Evolutionary conservation across 1,284 basidiomycete species (phyloP), one percentile per base, ranked within the genome.

Genomic region (Phylloboletellus chloephorus): DNA sequence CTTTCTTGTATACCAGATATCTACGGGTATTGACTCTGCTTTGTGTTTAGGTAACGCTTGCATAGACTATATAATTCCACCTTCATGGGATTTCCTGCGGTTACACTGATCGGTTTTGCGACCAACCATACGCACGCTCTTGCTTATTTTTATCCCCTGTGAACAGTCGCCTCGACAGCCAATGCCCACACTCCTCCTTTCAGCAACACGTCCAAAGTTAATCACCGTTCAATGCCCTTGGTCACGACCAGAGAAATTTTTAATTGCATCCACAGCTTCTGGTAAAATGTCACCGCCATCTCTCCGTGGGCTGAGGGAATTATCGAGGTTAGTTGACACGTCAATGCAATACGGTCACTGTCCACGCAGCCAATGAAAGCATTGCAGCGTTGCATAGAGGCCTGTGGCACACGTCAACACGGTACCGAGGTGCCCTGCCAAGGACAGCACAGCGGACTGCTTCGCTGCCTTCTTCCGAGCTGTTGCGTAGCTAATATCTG

Each of bases 401-500:
- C 64, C 65, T 46, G 63, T 64, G 49, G 67, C 61, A 35, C 73
- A 71, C 47, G 76, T 50, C 26, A 68, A 59, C 50, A 64, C 60
- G 46, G 71, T 59, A 44, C 69, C 73, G 51, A 73, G 55, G 58
- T 72, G 69, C 21, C 68, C 71, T 10, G 69, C 52, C 32, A 60
- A 57, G 37, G 61, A 59, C 47, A 85, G 58, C 49, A 79, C 66
- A 37, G 52, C 61, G 16, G 71, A 65, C 64, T 93, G 90, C 52
- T 70, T 67, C 49, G 63, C 67, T 39, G 78, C 79, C 59, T 78
- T 80, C 52, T 66, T 71, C 56, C 74, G 73, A 31, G 78, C 88
- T 26, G 74, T 77, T 45, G 82, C 81, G 61, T 98, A 98, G 56
- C 83, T 85, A 50, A 97, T 78, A 63, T 97, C 94, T 31, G 91